A percentile compares a stretch with the other conserved stretches of the same genome.
These are phyloP conservation scores for Lipomyces kockii DNA, from an alignment of 805 yeast species.

Conservation along the genomic window DNA sequence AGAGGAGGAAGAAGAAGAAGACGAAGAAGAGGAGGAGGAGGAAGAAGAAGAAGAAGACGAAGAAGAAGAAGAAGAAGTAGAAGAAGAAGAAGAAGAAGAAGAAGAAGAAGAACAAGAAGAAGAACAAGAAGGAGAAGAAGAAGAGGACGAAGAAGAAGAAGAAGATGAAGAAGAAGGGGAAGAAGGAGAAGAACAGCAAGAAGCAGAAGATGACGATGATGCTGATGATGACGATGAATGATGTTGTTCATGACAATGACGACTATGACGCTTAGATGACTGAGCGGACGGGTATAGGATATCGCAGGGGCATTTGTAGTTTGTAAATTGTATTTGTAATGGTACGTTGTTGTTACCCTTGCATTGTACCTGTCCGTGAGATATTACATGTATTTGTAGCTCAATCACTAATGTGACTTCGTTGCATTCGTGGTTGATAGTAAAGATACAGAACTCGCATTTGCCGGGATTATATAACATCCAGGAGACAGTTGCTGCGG, in stretches of 20 bases:
- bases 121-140: background rate
- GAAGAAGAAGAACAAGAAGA: background rate
- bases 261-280: background rate
- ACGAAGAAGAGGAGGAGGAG: background rate
- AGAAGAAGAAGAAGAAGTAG: background rate
- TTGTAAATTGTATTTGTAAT: background rate
- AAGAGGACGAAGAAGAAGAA: background rate
- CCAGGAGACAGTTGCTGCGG: too few relatives aligned
- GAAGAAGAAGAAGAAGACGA: background rate
- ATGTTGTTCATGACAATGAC: background rate
- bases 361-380: background rate
- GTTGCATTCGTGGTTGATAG: background rate
- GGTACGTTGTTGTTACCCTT: background rate
- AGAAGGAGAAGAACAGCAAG: background rate
- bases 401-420: background rate
- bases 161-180: too few relatives aligned
- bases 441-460: too few relatives aligned
- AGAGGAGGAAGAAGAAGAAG: background rate
- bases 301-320: background rate
- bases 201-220: background rate
- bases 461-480: too few relatives aligned
- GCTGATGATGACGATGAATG: background rate
- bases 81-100: background rate
- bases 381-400: background rate
- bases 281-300: background rate